A percentile compares a stretch with the other conserved stretches of the same genome.
Conservation (phyloP, 1,139 yeast species). For the Nadsonia starkeyi-henricii region DNA sequence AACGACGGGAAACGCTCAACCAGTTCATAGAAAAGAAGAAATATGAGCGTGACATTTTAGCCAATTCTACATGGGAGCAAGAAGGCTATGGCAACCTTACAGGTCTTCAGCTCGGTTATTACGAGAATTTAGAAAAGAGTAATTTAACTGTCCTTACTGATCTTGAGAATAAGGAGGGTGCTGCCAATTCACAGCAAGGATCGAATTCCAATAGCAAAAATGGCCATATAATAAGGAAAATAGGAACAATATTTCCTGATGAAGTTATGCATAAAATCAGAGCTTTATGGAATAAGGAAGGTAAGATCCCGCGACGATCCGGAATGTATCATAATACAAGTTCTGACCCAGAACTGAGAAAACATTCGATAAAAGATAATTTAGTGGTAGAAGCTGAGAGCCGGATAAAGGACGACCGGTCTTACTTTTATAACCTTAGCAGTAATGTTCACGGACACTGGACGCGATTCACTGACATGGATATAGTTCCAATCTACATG, state of each 20-base stretch:
- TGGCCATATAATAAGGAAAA: background rate
- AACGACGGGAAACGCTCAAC: constrained; percentile 17
- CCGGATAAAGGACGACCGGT: background rate
- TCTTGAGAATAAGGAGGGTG: background rate
- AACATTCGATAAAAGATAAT: too few species aligned
- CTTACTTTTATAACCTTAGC: background rate
- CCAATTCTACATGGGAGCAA: constrained; percentile 28
- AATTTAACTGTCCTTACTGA: background rate
- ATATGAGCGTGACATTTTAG: constrained; percentile 24
- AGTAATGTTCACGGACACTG: background rate
- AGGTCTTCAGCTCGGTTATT: constrained; percentile 31
- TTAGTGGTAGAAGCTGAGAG: too few species aligned
- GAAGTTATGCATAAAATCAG: background rate
- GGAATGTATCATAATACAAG: background rate
- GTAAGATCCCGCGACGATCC: background rate
- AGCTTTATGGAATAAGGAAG: background rate
- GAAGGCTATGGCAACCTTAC: constrained; percentile 60
- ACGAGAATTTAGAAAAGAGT: background rate
- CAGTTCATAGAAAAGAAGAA: constrained; percentile 24
- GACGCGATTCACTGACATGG: background rate
- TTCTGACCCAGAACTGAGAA: too few species aligned
- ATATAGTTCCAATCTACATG: constrained; percentile 13
- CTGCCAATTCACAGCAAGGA: background rate
- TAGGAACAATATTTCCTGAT: background rate
- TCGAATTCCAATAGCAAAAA: background rate